phyloP scores from a whole-genome alignment of 2,329 filamentous ascomycete species.

The Penicillium concentricum region DNA sequence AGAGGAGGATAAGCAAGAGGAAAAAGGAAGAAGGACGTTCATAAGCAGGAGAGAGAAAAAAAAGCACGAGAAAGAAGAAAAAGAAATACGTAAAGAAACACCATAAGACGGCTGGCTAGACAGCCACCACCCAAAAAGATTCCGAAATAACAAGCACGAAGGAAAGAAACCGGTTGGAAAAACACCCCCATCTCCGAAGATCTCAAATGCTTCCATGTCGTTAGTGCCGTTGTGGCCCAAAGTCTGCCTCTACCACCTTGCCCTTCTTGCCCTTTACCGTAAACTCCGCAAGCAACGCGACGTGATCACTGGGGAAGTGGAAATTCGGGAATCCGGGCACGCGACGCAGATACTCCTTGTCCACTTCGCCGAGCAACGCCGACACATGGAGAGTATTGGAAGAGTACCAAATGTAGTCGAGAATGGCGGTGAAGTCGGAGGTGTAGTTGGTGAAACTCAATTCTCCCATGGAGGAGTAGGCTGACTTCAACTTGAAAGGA shows the following conservation, averaged over 20 bases:
- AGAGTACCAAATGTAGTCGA: conserved; percentile 98
- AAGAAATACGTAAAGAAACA: conserved; percentile 23
- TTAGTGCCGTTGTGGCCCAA: conserved; percentile 52
- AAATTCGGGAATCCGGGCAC: conserved; percentile 92
- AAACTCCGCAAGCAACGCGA: conserved; percentile 86
- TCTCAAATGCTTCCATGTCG: conserved; percentile 36
- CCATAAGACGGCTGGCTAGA: conserved; percentile 28
- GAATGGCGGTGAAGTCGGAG: conserved; percentile 83
- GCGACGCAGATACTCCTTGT: conserved; percentile 77
- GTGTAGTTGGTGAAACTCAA: conserved; percentile 96
- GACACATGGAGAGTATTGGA: conserved; percentile 84
- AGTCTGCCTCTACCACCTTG: conserved; percentile 65
- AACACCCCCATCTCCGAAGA: conserved; percentile 40
- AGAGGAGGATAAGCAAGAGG: conserved; percentile 8
- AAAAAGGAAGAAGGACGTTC: conserved; percentile 22
- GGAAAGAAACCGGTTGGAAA: conserved; percentile 34
- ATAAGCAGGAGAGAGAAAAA: conserved; percentile 18
- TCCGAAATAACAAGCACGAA: conserved; percentile 38
- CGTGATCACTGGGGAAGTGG: conserved; percentile 90
- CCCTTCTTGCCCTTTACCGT: conserved; percentile 85
- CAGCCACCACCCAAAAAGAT: conserved; percentile 34
- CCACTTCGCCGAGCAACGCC: conserved; percentile 80
- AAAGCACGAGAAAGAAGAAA: conserved; percentile 19
- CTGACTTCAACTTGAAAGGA: conserved; percentile 88
- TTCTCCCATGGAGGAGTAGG: conserved; percentile 81